These are phyloP conservation scores for Citrus inodora DNA, from an alignment of 345 rosid species.

Conservation along the genomic window DNA sequence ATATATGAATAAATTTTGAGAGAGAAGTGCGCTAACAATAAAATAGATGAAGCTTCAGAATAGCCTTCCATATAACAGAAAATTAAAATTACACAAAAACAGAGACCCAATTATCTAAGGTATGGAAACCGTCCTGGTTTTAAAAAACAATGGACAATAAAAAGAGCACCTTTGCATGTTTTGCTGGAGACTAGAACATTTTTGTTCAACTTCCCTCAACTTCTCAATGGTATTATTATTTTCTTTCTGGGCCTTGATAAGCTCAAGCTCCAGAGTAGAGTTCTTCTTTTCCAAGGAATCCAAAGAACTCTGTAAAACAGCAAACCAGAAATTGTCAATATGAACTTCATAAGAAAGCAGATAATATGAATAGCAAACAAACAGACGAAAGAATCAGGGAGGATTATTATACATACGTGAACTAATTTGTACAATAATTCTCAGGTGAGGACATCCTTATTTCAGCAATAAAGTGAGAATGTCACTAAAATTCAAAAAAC, in stretches of 20 bases:
- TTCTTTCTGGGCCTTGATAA: constrained; percentile 54
- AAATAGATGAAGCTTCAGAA: neutral
- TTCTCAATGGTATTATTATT: constrained; percentile 47
- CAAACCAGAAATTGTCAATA: constrained; percentile 1
- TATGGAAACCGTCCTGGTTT: neutral
- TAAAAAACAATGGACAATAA: neutral
- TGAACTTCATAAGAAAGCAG: neutral
- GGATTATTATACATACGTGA: neutral
- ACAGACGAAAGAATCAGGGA: neutral
- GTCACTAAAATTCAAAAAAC: too few relatives aligned
- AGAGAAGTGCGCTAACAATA: neutral
- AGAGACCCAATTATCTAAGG: neutral
- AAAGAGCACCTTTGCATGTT: constrained; percentile 57
- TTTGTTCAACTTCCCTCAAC: constrained; percentile 63
- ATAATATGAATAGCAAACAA: neutral
- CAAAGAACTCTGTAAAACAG: constrained; percentile 53
- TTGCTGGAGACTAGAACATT: constrained; percentile 64
- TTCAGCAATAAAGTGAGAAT: too few relatives aligned
- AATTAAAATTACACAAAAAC: neutral
- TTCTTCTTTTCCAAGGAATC: constrained; percentile 67
- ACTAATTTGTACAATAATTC: too few relatives aligned
- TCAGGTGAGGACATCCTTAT: too few relatives aligned
- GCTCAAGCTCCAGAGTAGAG: constrained; percentile 62
- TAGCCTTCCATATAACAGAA: neutral
- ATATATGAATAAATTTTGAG: neutral